Conservation (phyloP, 2,329 filamentous ascomycete genomes). For the Colletotrichum incanum region DNA sequence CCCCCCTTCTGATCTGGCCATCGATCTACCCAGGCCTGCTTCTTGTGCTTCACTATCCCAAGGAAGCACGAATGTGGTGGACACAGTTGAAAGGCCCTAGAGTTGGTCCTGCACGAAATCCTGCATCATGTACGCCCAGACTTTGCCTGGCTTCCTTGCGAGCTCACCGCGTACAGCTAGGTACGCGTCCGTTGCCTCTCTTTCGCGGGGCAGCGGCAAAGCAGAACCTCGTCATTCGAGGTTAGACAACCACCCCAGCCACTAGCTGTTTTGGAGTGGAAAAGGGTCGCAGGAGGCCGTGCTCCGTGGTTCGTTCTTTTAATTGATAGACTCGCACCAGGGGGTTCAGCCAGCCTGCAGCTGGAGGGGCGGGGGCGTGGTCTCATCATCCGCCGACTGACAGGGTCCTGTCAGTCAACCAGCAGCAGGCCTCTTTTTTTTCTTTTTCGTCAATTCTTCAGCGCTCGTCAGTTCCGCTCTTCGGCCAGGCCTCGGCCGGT, state of each 20-base stretch:
- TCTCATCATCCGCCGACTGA: constrained; percentile 35
- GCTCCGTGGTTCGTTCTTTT: constrained; percentile 16
- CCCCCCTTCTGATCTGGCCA: constrained; percentile 15
- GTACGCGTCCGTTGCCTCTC: constrained; percentile 25
- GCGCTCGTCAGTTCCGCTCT: constrained; percentile 31
- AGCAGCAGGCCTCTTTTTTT: background rate
- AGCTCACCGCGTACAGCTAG: constrained; percentile 25
- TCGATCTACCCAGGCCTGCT: constrained; percentile 1
- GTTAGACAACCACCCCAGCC: constrained; percentile 27
- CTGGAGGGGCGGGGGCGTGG: constrained; percentile 26
- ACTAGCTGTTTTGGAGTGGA: constrained; percentile 23
- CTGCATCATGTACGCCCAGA: constrained; percentile 45
- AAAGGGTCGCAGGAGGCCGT: constrained; percentile 11
- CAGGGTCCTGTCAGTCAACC: constrained; percentile 32
- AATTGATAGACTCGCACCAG: constrained; percentile 25
- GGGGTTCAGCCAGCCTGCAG: background rate
- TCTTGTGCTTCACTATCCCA: constrained; percentile 13
- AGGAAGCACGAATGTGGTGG: background rate
- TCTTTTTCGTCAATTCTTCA: constrained; percentile 35
- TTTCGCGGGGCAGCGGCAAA: constrained; percentile 7
- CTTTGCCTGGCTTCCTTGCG: constrained; percentile 35
- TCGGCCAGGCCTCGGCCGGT: constrained; percentile 40
- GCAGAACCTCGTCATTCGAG: constrained; percentile 27
- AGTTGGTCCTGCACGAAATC: constrained; percentile 40
- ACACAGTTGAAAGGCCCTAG: background rate